Evolutionary conservation across 2,329 filamentous ascomycete genomes (phyloP).

Genomic region (Penicillium sp.): DNA sequence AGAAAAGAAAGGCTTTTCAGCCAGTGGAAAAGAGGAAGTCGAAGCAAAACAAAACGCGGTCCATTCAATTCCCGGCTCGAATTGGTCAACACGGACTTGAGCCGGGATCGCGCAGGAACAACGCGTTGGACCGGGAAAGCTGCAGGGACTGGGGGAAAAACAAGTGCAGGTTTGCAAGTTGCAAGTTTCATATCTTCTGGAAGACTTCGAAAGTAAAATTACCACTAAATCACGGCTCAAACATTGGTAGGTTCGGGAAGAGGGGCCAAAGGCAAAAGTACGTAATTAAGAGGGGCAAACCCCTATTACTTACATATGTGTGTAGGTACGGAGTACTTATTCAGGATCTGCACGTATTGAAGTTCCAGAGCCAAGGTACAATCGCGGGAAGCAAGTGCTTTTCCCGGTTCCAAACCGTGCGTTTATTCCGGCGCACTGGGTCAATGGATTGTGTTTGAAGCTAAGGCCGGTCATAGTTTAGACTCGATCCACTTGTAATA

Average conservation of each 20-base stretch:
- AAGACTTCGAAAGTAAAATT: slow-evolving; percentile 15
- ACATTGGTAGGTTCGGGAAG: slow-evolving; percentile 1
- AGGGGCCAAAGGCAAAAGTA: not conserved
- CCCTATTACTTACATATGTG: not conserved
- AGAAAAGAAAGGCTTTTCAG: slow-evolving; percentile 17
- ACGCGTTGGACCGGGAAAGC: slow-evolving; percentile 27
- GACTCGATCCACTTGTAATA: slow-evolving; percentile 10
- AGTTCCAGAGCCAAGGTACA: slow-evolving; percentile 24
- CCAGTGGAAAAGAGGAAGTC: slow-evolving; percentile 20
- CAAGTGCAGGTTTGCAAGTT: slow-evolving; percentile 1
- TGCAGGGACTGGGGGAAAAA: slow-evolving; percentile 30
- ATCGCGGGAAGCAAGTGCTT: slow-evolving; percentile 17
- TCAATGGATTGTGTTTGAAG: slow-evolving; percentile 23
- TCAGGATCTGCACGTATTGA: not conserved
- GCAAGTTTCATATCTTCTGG: slow-evolving; percentile 25
- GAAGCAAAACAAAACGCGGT: slow-evolving; percentile 20
- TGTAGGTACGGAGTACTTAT: too few relatives aligned
- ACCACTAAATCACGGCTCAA: slow-evolving; percentile 17
- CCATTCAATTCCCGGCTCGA: slow-evolving; percentile 16
- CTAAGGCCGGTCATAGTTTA: slow-evolving; percentile 19
- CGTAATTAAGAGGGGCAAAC: not conserved
- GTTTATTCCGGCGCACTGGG: slow-evolving; percentile 12
- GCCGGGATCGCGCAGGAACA: slow-evolving; percentile 26
- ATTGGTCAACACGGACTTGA: slow-evolving; percentile 12
- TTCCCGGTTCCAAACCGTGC: slow-evolving; percentile 14